Evolutionary conservation across 345 rosid species (phyloP).

Genomic region (Eucalyptus cloeziana): DNA sequence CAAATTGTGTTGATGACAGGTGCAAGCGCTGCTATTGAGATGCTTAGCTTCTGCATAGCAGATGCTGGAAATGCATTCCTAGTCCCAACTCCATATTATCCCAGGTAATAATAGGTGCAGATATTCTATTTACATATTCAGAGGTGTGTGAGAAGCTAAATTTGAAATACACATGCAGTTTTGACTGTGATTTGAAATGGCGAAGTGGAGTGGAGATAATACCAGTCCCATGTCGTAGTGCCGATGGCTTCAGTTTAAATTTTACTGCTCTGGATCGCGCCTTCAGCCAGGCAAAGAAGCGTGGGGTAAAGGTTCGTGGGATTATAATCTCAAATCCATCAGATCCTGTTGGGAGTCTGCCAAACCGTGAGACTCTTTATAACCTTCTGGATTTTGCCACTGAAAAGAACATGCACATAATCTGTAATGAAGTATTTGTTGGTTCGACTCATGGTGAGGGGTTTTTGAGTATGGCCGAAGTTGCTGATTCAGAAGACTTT

Average conservation of each 20-base stretch:
- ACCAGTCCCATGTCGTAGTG: constrained; percentile 79
- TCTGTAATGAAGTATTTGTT: constrained; percentile 66
- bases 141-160: not conserved
- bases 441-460: constrained; percentile 54
- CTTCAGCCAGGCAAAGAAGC: constrained; percentile 80
- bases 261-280: constrained; percentile 74
- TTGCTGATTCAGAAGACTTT: constrained; percentile 43
- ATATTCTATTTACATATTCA: not conserved
- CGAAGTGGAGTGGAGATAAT: constrained; percentile 83
- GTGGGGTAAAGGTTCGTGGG: constrained; percentile 74
- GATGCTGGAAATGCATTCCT: constrained; percentile 94
- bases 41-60: constrained; percentile 80
- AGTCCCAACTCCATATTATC: constrained; percentile 76
- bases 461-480: constrained; percentile 74
- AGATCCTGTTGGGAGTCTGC: constrained; percentile 58
- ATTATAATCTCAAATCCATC: constrained; percentile 74
- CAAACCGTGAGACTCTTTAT: constrained; percentile 45
- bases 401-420: constrained; percentile 77
- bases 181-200: constrained; percentile 79
- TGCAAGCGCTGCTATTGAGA: constrained; percentile 64
- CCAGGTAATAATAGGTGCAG: constrained; percentile 33
- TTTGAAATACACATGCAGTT: constrained; percentile 29
- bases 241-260: constrained; percentile 59
- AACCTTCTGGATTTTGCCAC: constrained; percentile 75
- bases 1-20: constrained; percentile 64